Conservation (phyloP, 148 eudicot species). For the Spergularia bocconei region DNA sequence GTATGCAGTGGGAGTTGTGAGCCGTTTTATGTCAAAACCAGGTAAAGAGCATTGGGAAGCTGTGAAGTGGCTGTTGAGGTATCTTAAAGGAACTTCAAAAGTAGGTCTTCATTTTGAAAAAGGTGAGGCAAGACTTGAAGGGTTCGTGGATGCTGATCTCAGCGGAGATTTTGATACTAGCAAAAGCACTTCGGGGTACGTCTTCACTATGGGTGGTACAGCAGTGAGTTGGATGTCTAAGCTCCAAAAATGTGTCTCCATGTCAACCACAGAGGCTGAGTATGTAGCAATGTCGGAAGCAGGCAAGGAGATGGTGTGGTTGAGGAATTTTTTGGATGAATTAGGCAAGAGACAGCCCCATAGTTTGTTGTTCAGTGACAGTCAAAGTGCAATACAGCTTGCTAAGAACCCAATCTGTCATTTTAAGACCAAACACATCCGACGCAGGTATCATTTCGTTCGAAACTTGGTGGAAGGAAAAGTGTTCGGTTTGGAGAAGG, state of each 20-base stretch:
- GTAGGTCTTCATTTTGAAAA: neutral
- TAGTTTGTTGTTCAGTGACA: constrained; percentile 15
- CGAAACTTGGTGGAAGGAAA: neutral
- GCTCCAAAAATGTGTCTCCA: neutral
- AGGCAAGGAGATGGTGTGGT: constrained; percentile 23
- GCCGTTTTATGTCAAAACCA: constrained; percentile 22
- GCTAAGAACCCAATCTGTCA: constrained; percentile 17
- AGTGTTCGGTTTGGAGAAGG: neutral
- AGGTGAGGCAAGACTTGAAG: neutral
- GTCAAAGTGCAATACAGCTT: constrained; percentile 22
- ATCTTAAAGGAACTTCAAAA: neutral
- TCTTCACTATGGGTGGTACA: neutral
- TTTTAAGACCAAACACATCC: constrained; percentile 21
- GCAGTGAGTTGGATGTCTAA: neutral
- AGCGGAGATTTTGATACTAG: constrained; percentile 1
- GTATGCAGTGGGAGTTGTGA: constrained; percentile 15
- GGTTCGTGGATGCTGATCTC: constrained; percentile 6
- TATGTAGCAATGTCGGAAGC: constrained; percentile 9
- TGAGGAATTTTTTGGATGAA: constrained; percentile 7
- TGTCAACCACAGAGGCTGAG: constrained; percentile 23
- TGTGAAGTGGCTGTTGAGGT: constrained; percentile 10
- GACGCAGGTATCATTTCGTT: neutral
- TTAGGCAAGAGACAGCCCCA: constrained; percentile 7
- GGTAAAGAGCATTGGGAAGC: constrained; percentile 20
- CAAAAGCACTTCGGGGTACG: neutral